Evolutionary conservation across 2,329 filamentous ascomycete genomes (phyloP).

Genomic region (Didymella arachidicola): DNA sequence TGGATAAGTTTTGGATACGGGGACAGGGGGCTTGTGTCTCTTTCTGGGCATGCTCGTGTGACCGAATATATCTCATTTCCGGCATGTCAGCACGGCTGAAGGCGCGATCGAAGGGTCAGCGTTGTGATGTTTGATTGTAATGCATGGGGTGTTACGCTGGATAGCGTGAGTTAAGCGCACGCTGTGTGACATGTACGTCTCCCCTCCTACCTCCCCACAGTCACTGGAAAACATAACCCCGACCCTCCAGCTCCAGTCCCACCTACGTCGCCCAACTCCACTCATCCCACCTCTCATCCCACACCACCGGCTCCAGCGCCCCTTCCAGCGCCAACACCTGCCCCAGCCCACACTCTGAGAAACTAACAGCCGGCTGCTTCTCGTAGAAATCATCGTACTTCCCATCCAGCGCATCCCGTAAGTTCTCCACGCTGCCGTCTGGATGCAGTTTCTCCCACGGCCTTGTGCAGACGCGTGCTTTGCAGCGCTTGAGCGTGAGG

Average conservation of each 20-base stretch:
- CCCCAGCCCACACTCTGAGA: slow-evolving; percentile 63
- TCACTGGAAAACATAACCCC: too few species aligned
- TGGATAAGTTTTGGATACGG: too few species aligned
- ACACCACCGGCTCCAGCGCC: slow-evolving; percentile 27
- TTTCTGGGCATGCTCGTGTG: too few species aligned
- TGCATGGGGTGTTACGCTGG: too few species aligned
- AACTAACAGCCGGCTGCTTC: slow-evolving; percentile 60
- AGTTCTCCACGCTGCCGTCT: slow-evolving; percentile 58
- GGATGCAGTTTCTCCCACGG: slow-evolving; percentile 68
- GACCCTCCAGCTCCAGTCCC: not conserved
- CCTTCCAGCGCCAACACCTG: slow-evolving; percentile 66
- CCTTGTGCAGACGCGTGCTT: slow-evolving; percentile 60
- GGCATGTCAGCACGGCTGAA: too few species aligned
- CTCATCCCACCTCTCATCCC: slow-evolving; percentile 29
- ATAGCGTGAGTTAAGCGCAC: too few species aligned
- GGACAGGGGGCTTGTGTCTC: too few species aligned
- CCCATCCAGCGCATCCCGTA: slow-evolving; percentile 60
- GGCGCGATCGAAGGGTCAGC: too few species aligned
- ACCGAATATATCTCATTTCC: too few species aligned
- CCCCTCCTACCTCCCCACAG: too few species aligned
- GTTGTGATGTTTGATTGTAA: too few species aligned
- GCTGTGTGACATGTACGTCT: too few species aligned
- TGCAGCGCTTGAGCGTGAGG: slow-evolving; percentile 69
- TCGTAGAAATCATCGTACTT: slow-evolving; percentile 64
- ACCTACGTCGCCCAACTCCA: slow-evolving; percentile 26